These are phyloP conservation scores for Mycena sanguinolenta DNA, from an alignment of 768 basidiomycete genomes.

Conservation along the genomic window DNA sequence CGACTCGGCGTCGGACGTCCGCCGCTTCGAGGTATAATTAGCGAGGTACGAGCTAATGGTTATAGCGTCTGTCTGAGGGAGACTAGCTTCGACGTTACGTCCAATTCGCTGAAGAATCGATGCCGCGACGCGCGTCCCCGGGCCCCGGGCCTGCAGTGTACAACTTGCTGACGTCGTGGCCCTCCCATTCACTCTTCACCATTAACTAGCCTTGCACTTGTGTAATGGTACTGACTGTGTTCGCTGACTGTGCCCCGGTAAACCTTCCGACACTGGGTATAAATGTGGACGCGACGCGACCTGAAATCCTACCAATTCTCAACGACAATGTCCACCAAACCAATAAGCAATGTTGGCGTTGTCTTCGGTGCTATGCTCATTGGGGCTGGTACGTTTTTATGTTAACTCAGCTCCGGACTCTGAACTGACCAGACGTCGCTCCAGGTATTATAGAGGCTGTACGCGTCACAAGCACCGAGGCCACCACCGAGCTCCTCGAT, in stretches of 20 bases:
- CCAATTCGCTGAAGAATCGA: no score
- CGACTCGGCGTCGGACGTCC: no score
- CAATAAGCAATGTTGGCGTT: constrained; percentile 1
- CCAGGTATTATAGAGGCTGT: neutral
- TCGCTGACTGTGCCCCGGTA: neutral
- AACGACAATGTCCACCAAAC: neutral
- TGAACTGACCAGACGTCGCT: neutral
- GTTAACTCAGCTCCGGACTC: neutral
- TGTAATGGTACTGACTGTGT: neutral
- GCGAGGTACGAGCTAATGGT: no score
- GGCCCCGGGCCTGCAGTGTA: no score
- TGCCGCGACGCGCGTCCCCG: no score
- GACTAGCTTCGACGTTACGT: no score
- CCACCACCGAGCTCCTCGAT: constrained; percentile 51
- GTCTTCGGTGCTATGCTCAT: constrained; percentile 11
- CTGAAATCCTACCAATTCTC: neutral
- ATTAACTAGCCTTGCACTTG: no score
- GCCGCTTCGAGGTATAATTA: no score
- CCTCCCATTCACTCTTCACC: no score
- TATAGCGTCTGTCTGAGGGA: no score
- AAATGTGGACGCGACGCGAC: no score
- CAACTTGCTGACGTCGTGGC: no score
- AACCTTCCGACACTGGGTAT: neutral
- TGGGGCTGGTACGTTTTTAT: constrained; percentile 1
- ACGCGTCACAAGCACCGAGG: neutral